Evolutionary conservation across 495 filamentous ascomycete genomes (phyloP), one percentile per base, ranked within the genome.

Genomic region (Rostrohypoxylon terebratum): DNA sequence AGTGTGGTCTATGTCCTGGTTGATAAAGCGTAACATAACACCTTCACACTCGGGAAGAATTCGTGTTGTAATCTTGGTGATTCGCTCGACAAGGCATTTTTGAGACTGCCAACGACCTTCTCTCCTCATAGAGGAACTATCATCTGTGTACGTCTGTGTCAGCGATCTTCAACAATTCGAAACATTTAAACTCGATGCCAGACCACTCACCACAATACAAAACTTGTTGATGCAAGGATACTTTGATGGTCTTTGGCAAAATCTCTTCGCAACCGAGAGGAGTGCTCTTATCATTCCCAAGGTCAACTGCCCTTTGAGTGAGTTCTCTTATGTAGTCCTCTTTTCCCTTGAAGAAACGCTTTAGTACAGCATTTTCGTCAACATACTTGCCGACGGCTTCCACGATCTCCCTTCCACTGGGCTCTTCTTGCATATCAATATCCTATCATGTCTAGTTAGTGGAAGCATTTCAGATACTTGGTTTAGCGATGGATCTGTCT

Each of bases 341-440:
- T 3, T 65, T 54, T 16, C 34, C 60, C 31, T 54, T 54, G 62
- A 65, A 65, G 28, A 65, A 65, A 16, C 62, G 62, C 13, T 65
- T n/a, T 3, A 65, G 36, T 47, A 28, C 34, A 14, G 25, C 47
- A 21, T 57, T 57, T 0, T 57, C 18, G 6, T 42, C 42, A 31
- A 55, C 48, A 13, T 16, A 65, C 31, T 54, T 33, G 11, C 18
- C 62, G 14, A 65, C 20, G 4, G 20, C 42, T 54, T 20, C 34
- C 13, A 65, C 14, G 31, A 65, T 21, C 13, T 55, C 33, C 0
- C 1, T 31, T 2, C 31, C 21, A 13, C 62, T 34, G 1, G 50
- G 50, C 23, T 28, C 11, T 23, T 54, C 50, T 11, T 0, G 14
- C 23, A 21, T 11, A 31, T 54, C 13, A 21, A 34, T 21, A 0